phyloP scores from a whole-genome alignment of 768 basidiomycete species.

The Phallus indusiatus region DNA sequence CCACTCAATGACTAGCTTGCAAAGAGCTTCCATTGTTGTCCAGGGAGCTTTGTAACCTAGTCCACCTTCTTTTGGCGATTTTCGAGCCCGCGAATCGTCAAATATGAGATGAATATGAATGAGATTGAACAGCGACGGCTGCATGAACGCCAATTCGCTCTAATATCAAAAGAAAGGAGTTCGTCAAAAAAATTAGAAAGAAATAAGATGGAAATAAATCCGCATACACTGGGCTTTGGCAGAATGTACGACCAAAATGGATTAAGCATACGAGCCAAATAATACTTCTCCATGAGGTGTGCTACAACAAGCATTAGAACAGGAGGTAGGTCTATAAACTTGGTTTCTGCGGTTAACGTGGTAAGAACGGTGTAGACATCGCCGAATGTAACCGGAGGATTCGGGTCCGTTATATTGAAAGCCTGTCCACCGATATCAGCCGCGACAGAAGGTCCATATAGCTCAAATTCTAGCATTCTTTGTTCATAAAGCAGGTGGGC shows the following conservation, averaged over 20 bases:
- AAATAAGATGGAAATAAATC: constrained; percentile 20
- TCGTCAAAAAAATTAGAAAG: constrained; percentile 30
- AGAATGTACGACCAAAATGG: constrained; percentile 22
- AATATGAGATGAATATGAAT: constrained; percentile 48
- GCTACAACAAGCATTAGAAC: constrained; percentile 60
- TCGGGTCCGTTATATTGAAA: constrained; percentile 58
- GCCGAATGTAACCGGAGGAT: constrained; percentile 50
- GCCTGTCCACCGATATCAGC: constrained; percentile 70
- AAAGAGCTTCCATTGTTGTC: constrained; percentile 49
- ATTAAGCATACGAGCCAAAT: constrained; percentile 37
- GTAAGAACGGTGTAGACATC: constrained; percentile 50
- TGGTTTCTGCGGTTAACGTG: constrained; percentile 46
- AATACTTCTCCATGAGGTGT: constrained; percentile 46
- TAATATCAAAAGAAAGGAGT: background rate
- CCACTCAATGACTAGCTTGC: constrained; percentile 45
- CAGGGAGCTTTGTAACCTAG: constrained; percentile 53
- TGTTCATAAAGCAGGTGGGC: constrained; percentile 68
- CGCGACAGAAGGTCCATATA: background rate
- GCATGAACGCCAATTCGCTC: constrained; percentile 44
- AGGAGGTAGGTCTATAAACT: constrained; percentile 47
- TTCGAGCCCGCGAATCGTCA: constrained; percentile 55
- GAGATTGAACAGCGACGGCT: constrained; percentile 49
- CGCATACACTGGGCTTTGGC: constrained; percentile 21
- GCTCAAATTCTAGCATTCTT: constrained; percentile 45
- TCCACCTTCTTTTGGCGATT: constrained; percentile 45